phyloP scores from a whole-genome alignment of 345 rosid genomes.

The Angophora floribunda region DNA sequence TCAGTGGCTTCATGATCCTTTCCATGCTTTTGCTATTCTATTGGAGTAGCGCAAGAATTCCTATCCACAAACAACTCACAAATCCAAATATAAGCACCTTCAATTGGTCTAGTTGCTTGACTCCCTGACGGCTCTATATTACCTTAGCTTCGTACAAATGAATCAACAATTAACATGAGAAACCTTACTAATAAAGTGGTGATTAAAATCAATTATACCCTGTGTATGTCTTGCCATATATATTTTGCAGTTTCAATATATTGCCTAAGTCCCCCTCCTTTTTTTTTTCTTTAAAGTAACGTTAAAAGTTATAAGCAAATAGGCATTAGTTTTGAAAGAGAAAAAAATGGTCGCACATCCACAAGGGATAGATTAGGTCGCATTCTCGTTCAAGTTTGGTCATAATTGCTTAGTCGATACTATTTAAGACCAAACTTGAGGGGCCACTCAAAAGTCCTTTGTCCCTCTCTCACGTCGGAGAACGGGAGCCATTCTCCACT shows the following conservation, averaged over 20 bases:
- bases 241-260: background rate
- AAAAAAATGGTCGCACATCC: background rate
- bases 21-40: background rate
- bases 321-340: background rate
- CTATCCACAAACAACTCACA: background rate
- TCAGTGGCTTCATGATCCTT: background rate
- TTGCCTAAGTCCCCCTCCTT: background rate
- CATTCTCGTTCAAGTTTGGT: rapidly evolving
- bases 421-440: background rate
- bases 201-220: no score
- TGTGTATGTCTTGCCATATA: background rate
- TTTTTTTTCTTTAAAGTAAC: background rate
- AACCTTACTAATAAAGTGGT: no score
- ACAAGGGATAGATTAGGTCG: background rate
- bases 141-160: no score
- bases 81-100: no score
- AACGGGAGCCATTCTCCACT: background rate
- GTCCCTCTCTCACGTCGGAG: background rate
- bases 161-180: no score
- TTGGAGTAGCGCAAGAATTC: background rate
- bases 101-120: no score
- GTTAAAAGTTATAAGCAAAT: background rate
- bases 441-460: background rate
- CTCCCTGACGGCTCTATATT: rapidly evolving
- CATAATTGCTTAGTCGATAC: background rate